Conservation (phyloP, 176 grass and related monocot species). For the Puya raimondii region DNA sequence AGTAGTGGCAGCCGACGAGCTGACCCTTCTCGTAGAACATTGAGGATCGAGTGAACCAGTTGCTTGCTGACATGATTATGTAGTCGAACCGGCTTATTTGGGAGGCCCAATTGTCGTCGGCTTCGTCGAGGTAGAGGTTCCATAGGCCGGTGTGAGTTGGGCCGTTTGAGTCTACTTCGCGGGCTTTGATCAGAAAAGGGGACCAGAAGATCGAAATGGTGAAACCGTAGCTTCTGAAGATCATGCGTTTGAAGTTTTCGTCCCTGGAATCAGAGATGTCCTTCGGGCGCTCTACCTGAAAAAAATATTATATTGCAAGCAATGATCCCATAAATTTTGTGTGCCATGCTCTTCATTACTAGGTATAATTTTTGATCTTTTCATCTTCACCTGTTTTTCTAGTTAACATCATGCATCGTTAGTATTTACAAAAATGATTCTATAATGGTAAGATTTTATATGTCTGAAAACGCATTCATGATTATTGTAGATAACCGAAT, state of each 20-base stretch:
- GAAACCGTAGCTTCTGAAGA: constrained; percentile 33
- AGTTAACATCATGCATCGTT: background rate
- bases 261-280: constrained; percentile 29
- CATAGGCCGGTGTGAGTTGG: constrained; percentile 27
- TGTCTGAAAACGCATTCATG: no score
- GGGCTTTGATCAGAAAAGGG: constrained; percentile 40
- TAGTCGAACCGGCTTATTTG: constrained; percentile 37
- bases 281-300: constrained; percentile 5
- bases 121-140: constrained; percentile 52
- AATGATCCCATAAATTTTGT: background rate
- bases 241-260: constrained; percentile 41
- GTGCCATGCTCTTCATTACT: background rate
- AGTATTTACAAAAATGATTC: background rate
- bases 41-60: constrained; percentile 44
- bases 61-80: constrained; percentile 42
- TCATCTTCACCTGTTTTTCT: background rate
- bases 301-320: background rate
- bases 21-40: constrained; percentile 30
- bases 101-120: constrained; percentile 33
- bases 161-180: constrained; percentile 13
- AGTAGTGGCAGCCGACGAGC: constrained; percentile 42
- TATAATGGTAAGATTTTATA: no score
- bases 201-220: constrained; percentile 57
- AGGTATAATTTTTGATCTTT: background rate
- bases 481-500: no score